Base-by-base conservation (phyloP, 1,284 basidiomycete species). In the Boletus smithii region DNA sequence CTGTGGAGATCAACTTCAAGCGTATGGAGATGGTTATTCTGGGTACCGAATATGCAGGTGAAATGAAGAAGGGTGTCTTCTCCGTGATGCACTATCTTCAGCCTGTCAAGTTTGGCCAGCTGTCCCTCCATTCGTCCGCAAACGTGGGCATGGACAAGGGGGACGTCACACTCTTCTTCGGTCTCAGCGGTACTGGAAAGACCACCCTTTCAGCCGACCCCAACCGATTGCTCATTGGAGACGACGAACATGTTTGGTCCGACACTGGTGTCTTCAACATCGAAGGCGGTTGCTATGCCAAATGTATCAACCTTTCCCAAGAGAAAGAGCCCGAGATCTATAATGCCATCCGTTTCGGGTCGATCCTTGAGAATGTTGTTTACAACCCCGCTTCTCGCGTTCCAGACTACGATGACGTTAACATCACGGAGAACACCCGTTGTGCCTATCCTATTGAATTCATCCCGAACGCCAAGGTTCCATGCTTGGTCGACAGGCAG, bases 51-150 rank as follows among this genome's bases (percentile, higher is more conserved):
- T 99, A 99, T 71, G 97, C 97, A 44, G 97, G 97, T 55, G 97
- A 99, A 78, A 99, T 99, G 97, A 99, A 99, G 80, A 99, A 99
- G 85, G 97, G 97, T 71, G 91, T 99, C 69, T 99, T 99, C 79
- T 94, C 91, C 44, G 95, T 99, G 64, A 99, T 99, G 97, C 97
- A 99, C 77, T 99, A 99, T 73, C 81, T 99, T 56, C 93, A 97
- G 77, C 95, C 97, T 17, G 88, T 99, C 79, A 98, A 97, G 72
- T 99, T 97, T 68, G 93, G 93, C 51, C 94, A 97, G 70, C 83
- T 99, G 51, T 98, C 95, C 27, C 83, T 99, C 50, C 97, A 99
- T 77, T 98, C 97, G n/a, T 97, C 94, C 41, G 94, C 94, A 59
- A 99, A 99, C 69, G 90, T 97, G 61, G 95, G 95, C 51, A 86